Base-by-base conservation (phyloP, 2,329 filamentous ascomycete species). In the Sclerotinia glacialis region DNA sequence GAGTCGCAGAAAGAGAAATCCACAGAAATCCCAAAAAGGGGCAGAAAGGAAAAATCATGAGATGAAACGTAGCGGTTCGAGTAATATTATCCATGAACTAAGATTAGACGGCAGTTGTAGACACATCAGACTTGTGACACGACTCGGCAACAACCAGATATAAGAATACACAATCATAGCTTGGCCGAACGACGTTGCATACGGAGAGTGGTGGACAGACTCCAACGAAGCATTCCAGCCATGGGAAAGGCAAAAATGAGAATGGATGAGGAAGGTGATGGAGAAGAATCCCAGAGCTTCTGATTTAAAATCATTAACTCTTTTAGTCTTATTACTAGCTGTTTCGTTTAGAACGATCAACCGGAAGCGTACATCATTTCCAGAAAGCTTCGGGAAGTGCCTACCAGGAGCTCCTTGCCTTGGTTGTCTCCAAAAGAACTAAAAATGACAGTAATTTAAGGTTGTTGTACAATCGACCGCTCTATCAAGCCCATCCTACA, bases 401-500 rank as follows among this genome's bases (percentile, higher is more conserved):
- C 31, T 37, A 34, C 16, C 31, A 61, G 16, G 8, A 37, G n/a
- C 58, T 49, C 58, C 16, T 49, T 37, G 28, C 16, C 31, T 49
- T 18, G 31, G 21, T 14, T 40, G 58, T 40, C 37, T 49, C 31
- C 31, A 31, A 31, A 26, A 49, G 6, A 56, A 37, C 23, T 34
- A 50, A 49, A 40, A 66, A 64, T 50, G 42, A 50, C 65, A n/a
- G 31, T 66, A n/a, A 26, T 28, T 50, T n/a, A 8, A 37, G n/a
- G 8, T 60, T 21, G 26, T 60, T 47, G 44, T 54, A 66, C 58
- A 56, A 14, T 47, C 40, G 16, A 14, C 26, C 47, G 11, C 18
- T 44, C 7, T 14, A 55, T 71, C 58, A 74, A 66, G 69, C 71
- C 66, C 71, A 75, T 46, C 75, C 75, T 42, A 77, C 73, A 61